Evolutionary conservation across 345 rosid genomes (phyloP), one percentile per base, ranked within the genome.

Genomic region (Excoecaria cochinchinensis): DNA sequence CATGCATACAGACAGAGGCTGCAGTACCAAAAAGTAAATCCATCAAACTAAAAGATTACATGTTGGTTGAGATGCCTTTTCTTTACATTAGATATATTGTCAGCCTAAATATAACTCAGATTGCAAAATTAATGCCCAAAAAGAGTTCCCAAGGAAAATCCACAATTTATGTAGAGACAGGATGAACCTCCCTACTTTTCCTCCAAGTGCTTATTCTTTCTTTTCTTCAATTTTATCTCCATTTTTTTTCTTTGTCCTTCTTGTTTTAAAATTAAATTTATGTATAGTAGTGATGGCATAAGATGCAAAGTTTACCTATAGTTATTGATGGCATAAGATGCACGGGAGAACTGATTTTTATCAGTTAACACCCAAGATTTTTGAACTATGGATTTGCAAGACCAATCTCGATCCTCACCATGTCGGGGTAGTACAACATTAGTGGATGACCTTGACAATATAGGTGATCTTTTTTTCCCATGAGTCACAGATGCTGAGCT

Each of bases 281-380:
- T 31, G 13, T 21, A 4, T 44, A 21, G 48, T 86, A 79, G 80
- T 85, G 77, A 93, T 86, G 67, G 92, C 90, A 68, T 82, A 85
- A 36, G 97, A 87, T 74, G 91, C 93, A 19, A 52, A 74, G 78
- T 82, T 69, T 19, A 89, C 98, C 97, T 88, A 80, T 92, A 94
- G 85, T 85, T 87, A 79, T 81, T 87, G 77, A 94, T 87, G 71
- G 93, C 92, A 70, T 82, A 85, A 40, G 98, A 87, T 70, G 92
- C 94, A 71, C 63, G 86, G 44, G 95, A 90, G 74, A 90, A 87
- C 31, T 85, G 87, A 70, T 77, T 80, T 76, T 86, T 89, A 68
- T 92, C 92, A 65, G 91, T 84, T 75, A 97, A 86, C 77, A 89
- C 84, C 89, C 86, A 81, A 76, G 94, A 92, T 78, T 92, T 86